Evolutionary conservation across 2,329 filamentous ascomycete genomes (phyloP).

Genomic region (Cadophora malorum): DNA sequence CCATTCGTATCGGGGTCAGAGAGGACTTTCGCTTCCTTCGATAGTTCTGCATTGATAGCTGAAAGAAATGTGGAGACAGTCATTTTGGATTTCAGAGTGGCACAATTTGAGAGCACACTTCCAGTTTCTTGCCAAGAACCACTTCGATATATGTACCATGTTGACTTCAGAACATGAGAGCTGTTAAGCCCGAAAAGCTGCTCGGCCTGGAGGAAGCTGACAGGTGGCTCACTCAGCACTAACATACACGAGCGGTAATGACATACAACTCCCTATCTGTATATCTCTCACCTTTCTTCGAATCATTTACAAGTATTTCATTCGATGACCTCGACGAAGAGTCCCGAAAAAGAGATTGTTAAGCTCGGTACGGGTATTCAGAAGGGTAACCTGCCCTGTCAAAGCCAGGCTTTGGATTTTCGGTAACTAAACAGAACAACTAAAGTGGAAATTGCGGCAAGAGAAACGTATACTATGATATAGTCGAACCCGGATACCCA

Average conservation of each 20-base stretch:
- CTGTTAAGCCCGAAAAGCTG: neutral
- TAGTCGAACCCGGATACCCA: neutral
- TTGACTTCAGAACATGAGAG: neutral
- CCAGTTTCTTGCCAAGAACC: neutral
- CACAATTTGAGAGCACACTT: neutral
- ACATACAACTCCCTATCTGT: neutral
- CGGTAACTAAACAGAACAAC: neutral
- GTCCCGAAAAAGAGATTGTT: neutral
- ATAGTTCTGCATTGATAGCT: neutral
- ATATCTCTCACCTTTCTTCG: neutral
- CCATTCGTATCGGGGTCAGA: neutral
- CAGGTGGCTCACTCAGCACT: neutral
- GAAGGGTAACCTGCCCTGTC: neutral
- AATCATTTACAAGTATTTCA: neutral
- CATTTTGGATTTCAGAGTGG: neutral
- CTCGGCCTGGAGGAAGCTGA: neutral
- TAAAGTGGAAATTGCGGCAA: neutral
- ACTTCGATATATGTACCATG: neutral
- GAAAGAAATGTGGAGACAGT: neutral
- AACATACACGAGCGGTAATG: neutral
- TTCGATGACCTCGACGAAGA: neutral
- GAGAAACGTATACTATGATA: neutral
- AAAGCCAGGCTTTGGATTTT: neutral
- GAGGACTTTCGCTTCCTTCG: neutral
- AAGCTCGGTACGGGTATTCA: neutral